Evolutionary conservation across 306 rosid genomes (phyloP), one percentile per base, ranked within the genome.

Genomic region (Vigna trinervia): DNA sequence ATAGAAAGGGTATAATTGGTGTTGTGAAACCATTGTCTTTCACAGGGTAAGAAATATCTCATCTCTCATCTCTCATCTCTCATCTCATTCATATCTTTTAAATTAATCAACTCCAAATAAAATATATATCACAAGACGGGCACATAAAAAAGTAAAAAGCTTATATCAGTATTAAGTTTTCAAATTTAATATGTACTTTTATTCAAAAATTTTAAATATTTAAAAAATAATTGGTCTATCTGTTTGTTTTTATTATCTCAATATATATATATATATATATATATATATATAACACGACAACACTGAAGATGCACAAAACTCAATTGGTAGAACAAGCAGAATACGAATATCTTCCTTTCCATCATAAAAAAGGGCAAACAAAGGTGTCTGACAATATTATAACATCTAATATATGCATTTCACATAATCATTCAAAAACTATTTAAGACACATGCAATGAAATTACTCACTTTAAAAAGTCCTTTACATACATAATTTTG

Each of bases 321-420:
- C 1, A 60, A 43, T 52, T 81, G 89, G 86, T 52, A 60, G 61
- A 67, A 20, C 82, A 70, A 66, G 62, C n/a, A 64, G 91, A 87
- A 92, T 90, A 82, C 82, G 90, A 92, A 87, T 89, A 82, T 83
- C 65, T 74, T 77, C 34, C 50, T 72, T 82, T 62, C 32, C 69
- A 74, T 39, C 51, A 26, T 26, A 26, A 26, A 26, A 26, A 26
- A 26, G 28, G 28, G 4, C 2, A 26, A 26, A 26, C 28, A 26
- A 26, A 26, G 28, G 2, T 26, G 28, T 26, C 28, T 26, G 3
- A 26, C 28, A 26, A 26, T 26, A 26, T 26, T 26, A 26, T 26
- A 26, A 26, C 4, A 26, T 26, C 28, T 26, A 26, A 26, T 2
- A 26, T 26, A 26, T 26, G 28, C 28, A 26, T 26, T 26, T 26